Percentiles rank a stretch among this genome's conserved stretches.
Conservation (phyloP, 495 filamentous ascomycete species). For the Wilcoxina mikolae region DNA sequence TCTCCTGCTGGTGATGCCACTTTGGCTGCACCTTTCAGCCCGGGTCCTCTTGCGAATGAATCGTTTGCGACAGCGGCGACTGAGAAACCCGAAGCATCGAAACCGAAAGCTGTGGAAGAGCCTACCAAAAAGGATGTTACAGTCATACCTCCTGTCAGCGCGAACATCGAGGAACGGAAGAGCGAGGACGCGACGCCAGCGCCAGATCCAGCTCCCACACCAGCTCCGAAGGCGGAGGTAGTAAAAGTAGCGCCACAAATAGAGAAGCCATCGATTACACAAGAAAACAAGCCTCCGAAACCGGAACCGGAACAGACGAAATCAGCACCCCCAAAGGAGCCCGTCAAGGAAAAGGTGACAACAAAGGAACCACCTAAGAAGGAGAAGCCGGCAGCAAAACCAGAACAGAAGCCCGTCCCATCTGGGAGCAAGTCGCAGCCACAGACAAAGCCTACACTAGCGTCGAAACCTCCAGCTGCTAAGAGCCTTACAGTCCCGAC, state of each 20-base stretch:
- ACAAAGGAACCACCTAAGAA: conserved; percentile 6
- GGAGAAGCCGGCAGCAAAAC: conserved; percentile 4
- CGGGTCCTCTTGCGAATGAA: too few species aligned
- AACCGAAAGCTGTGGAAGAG: conserved; percentile 1
- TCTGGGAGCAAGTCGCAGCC: background rate
- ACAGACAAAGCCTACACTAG: conserved; percentile 3
- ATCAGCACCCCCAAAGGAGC: too few species aligned
- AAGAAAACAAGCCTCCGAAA: background rate
- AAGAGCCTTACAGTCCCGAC: background rate
- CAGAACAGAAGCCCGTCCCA: conserved; percentile 7
- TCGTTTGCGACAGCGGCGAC: too few species aligned
- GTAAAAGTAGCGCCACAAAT: background rate
- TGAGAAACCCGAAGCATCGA: conserved; percentile 6
- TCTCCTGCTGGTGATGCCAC: conserved; percentile 8
- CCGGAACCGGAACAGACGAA: background rate
- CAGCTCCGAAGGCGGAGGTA: background rate
- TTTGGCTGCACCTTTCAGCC: conserved; percentile 3
- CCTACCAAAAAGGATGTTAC: conserved; percentile 4
- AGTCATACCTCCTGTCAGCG: conserved; percentile 11
- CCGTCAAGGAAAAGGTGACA: background rate
- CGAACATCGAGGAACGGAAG: background rate
- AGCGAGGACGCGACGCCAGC: background rate
- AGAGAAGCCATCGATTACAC: background rate
- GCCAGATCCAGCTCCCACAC: background rate
- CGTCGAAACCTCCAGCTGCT: conserved; percentile 7